Evolutionary conservation across 768 basidiomycete genomes (phyloP).

Genomic region (Lepiota brunneoincarnata): DNA sequence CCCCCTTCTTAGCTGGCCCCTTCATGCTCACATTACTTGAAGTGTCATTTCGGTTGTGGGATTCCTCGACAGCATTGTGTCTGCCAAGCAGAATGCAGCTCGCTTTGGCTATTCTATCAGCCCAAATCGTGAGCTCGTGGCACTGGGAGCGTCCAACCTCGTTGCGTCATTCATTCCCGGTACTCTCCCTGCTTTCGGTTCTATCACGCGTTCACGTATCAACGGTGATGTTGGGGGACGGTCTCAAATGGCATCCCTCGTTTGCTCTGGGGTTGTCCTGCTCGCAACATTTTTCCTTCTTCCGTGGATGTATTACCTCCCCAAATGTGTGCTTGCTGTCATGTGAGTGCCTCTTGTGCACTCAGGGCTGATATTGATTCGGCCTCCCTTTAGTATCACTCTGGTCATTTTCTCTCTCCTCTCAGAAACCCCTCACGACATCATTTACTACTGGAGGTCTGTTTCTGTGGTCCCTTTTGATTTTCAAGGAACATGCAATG

Average conservation of each 20-base stretch:
- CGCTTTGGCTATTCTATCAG: slow-evolving; percentile 87
- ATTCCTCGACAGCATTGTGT: slow-evolving; percentile 92
- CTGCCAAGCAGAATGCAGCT: slow-evolving; percentile 88
- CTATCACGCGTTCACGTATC: slow-evolving; percentile 88
- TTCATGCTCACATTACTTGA: background rate
- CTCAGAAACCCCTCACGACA: slow-evolving; percentile 83
- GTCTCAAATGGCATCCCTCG: slow-evolving; percentile 85
- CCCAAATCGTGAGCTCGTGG: slow-evolving; percentile 94
- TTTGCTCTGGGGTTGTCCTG: slow-evolving; percentile 72
- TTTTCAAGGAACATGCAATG: background rate
- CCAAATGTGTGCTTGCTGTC: slow-evolving; percentile 86
- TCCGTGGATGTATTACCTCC: slow-evolving; percentile 81
- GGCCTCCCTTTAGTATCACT: slow-evolving; percentile 55
- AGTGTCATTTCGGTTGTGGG: slow-evolving; percentile 83
- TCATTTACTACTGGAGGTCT: slow-evolving; percentile 81
- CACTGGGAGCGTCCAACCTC: slow-evolving; percentile 83
- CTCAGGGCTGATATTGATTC: background rate
- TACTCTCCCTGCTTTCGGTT: slow-evolving; percentile 88
- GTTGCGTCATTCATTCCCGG: slow-evolving; percentile 81
- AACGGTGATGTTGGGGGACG: slow-evolving; percentile 88
- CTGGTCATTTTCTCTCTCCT: slow-evolving; percentile 85
- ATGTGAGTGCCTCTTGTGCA: slow-evolving; percentile 51
- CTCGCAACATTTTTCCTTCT: slow-evolving; percentile 89
- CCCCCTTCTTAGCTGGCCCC: background rate
- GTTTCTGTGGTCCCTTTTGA: slow-evolving; percentile 17